Conservation (phyloP, 140 eudicot species). For the Oenanthe javanica region DNA sequence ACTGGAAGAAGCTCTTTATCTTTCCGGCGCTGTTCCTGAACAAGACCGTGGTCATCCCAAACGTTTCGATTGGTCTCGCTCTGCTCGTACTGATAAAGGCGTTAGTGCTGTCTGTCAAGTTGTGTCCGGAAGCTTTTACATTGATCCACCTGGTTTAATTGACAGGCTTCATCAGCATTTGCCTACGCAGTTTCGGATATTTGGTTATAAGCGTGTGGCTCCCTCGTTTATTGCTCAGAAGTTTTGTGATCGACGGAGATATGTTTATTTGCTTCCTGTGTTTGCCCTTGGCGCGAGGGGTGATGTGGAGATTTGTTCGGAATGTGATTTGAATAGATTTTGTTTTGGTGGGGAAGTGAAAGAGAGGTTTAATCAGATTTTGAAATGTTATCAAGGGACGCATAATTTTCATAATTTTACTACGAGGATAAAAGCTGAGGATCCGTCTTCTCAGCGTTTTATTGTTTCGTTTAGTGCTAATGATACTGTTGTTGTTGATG, state of each 20-base stretch:
- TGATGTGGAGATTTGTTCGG: constrained; percentile 19
- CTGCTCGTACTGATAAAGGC: constrained; percentile 94
- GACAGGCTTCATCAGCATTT: constrained; percentile 52
- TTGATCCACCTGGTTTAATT: constrained; percentile 79
- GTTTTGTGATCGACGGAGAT: constrained; percentile 80
- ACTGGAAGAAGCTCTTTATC: constrained; percentile 76
- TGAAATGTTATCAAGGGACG: constrained; percentile 75
- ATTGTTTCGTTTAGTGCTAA: constrained; percentile 65
- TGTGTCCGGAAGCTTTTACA: constrained; percentile 67
- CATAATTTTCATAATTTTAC: constrained; percentile 92
- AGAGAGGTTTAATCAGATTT: constrained; percentile 64
- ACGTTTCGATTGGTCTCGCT: constrained; percentile 68
- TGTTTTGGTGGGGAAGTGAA: constrained; percentile 53
- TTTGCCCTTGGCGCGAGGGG: constrained; percentile 51
- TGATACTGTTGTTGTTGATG: constrained; percentile 51
- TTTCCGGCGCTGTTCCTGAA: constrained; percentile 70
- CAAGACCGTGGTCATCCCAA: constrained; percentile 43
- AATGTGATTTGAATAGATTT: constrained; percentile 21
- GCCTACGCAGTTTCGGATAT: constrained; percentile 52
- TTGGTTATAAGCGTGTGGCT: constrained; percentile 76
- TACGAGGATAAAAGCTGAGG: constrained; percentile 74
- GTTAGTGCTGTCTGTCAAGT: constrained; percentile 96
- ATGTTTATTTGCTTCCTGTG: constrained; percentile 82
- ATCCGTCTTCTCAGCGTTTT: constrained; percentile 69
- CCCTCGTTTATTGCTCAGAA: constrained; percentile 67